phyloP scores from a whole-genome alignment of 2,329 filamentous ascomycete species.

The Botryosphaeria agaves region DNA sequence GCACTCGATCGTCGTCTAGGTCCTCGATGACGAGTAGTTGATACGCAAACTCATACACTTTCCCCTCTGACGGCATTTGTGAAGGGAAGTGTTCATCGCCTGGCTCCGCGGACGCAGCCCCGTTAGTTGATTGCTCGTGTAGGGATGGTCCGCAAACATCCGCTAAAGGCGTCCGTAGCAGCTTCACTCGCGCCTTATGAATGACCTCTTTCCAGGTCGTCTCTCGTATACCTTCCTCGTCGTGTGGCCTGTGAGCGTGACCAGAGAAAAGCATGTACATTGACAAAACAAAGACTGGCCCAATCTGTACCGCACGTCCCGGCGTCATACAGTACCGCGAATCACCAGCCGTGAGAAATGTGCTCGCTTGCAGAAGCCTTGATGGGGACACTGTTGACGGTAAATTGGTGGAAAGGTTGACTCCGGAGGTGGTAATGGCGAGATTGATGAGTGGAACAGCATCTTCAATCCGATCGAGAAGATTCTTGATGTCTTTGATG shows the following conservation, averaged over 20 bases:
- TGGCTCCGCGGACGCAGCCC: constrained; percentile 7
- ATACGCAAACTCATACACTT: constrained; percentile 54
- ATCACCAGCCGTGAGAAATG: constrained; percentile 74
- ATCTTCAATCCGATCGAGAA: constrained; percentile 71
- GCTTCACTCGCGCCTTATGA: constrained; percentile 74
- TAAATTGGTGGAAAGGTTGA: constrained; percentile 63
- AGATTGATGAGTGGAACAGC: constrained; percentile 84
- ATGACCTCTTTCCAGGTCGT: constrained; percentile 92
- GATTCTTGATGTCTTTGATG: constrained; percentile 53
- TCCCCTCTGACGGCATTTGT: constrained; percentile 24
- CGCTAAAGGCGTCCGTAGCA: constrained; percentile 52
- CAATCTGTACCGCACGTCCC: constrained; percentile 56
- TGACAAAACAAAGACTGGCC: constrained; percentile 70
- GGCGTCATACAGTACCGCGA: constrained; percentile 57
- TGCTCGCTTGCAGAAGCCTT: constrained; percentile 78
- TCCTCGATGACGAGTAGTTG: constrained; percentile 73
- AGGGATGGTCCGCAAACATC: too few species aligned
- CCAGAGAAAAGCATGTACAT: constrained; percentile 91
- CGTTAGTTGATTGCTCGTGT: too few species aligned
- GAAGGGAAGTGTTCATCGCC: constrained; percentile 1
- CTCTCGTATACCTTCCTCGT: constrained; percentile 40
- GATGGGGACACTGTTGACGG: constrained; percentile 79
- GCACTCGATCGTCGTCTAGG: constrained; percentile 51
- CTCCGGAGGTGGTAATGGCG: constrained; percentile 85
- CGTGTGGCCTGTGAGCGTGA: constrained; percentile 42